Evolutionary conservation across 805 yeast genomes (phyloP), one percentile per base, ranked within the genome.

Genomic region (Kodamaea sagamina): DNA sequence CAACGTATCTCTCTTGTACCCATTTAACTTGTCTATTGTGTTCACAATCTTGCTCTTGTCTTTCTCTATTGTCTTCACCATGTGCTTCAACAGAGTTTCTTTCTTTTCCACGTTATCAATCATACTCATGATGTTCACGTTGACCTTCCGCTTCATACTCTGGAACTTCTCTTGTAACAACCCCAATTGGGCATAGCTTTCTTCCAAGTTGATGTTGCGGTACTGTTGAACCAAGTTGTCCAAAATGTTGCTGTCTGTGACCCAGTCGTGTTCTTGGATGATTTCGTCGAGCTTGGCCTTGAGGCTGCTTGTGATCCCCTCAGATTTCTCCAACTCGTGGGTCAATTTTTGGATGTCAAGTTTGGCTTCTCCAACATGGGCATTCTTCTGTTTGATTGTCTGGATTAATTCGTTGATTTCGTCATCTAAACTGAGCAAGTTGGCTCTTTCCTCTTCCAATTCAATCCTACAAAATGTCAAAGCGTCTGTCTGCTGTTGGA

Each of bases 91-190:
- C 3, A 90, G 74, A 6, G 73, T 61, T 57, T 89, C 97, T 58
- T 89, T 88, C 72, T 85, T 89, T 59, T 89, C 96, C 19, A 88
- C 95, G 51, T 82, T 88, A 55, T 89, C 97, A 49, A 89, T 87
- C 86, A 86, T 86, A 54, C 82, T 82, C 95, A 86, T 86, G 48
- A 89, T 88, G 56, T 89, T 86, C 2, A 84, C 75, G 54, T 89
- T 89, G 12, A 90, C 95, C 50, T 83, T 87, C 43, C 89, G 75
- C 64, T 78, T 84, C 86, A 92, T 80, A 4, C 78, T 78, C 42
- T 79, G 75, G 55, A 81, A 79, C 48, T 81, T 74, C 24, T 77
- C 84, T 13, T 74, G 68, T 50, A 88, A 73, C 36, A 76, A 73
- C 9, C 65, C 64, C 31, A 82, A 75, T 48, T 83, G 77, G 16